Percentiles rank a stretch among this genome's conserved stretches.
Evolutionary conservation across 805 yeast species (phyloP).

Genomic region (Starmerella scarabaei): DNA sequence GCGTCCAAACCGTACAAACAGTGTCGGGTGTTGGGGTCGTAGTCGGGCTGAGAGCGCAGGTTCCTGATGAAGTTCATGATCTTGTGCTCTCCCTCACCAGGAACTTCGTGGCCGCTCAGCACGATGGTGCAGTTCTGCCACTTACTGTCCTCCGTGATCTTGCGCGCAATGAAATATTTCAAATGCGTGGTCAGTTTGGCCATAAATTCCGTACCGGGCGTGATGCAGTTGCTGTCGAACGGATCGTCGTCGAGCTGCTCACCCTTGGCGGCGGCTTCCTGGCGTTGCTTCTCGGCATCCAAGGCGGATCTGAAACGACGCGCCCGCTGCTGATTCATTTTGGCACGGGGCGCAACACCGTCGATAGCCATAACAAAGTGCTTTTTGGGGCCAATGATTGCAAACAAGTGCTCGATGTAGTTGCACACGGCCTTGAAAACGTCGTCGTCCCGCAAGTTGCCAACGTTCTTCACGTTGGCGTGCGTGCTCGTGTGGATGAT

Average conservation of each 20-base stretch:
- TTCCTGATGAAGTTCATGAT: conserved; percentile 89
- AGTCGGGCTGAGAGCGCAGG: conserved; percentile 74
- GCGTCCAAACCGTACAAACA: conserved; percentile 97
- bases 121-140: conserved; percentile 84
- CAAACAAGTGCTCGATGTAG: conserved; percentile 86
- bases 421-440: conserved; percentile 86
- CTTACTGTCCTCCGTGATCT: conserved; percentile 75
- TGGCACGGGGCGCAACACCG: conserved; percentile 98
- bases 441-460: conserved; percentile 70
- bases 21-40: conserved; percentile 88
- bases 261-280: conserved; percentile 40
- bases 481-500: conserved; percentile 88
- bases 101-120: conserved; percentile 89
- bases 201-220: conserved; percentile 99
- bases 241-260: conserved; percentile 64
- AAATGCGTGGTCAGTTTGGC: conserved; percentile 68
- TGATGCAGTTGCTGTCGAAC: conserved; percentile 93
- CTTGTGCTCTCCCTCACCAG: conserved; percentile 99
- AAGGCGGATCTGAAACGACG: conserved; percentile 85
- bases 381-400: conserved; percentile 76
- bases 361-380: conserved; percentile 91
- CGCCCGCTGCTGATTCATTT: conserved; percentile 93
- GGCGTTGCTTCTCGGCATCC: conserved; percentile 52
- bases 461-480: conserved; percentile 53
- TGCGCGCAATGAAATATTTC: conserved; percentile 84